Percentiles rank a stretch among this genome's conserved stretches.
Conservation (phyloP, 2,329 filamentous ascomycete species). For the Saccharata proteae region DNA sequence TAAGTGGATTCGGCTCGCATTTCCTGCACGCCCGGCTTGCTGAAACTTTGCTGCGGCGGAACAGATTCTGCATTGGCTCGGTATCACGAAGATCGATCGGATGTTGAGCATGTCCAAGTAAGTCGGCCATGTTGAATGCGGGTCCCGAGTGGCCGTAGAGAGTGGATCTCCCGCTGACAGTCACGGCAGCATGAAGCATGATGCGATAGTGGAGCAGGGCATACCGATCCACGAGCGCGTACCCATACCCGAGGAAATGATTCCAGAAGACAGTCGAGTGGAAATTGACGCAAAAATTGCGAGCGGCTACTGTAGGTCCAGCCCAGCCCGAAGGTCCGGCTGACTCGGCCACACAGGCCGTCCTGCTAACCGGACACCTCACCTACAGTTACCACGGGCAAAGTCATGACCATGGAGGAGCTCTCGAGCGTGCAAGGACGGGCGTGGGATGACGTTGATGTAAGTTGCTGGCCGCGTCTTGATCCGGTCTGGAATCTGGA, state of each 20-base stretch:
- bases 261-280: slow-evolving; percentile 88
- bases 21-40: slow-evolving; percentile 2
- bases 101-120: slow-evolving; percentile 98
- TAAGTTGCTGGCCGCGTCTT: slow-evolving; percentile 15
- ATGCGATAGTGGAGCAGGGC: slow-evolving; percentile 74
- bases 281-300: slow-evolving; percentile 99
- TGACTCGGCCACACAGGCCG: too few relatives aligned
- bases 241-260: slow-evolving; percentile 85
- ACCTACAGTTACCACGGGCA: slow-evolving; percentile 61
- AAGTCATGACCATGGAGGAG: slow-evolving; percentile 79
- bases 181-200: slow-evolving; percentile 65
- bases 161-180: slow-evolving; percentile 4
- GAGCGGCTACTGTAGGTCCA: slow-evolving; percentile 59
- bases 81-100: slow-evolving; percentile 94
- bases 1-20: slow-evolving; percentile 15
- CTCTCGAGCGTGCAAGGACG: slow-evolving; percentile 75
- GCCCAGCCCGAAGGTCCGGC: neutral
- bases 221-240: slow-evolving; percentile 83
- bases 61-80: slow-evolving; percentile 84
- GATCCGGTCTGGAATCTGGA: slow-evolving; percentile 2
- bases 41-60: slow-evolving; percentile 3
- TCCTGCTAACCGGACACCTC: slow-evolving; percentile 8
- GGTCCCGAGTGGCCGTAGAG: slow-evolving; percentile 2
- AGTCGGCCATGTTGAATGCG: slow-evolving; percentile 19
- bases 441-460: slow-evolving; percentile 69